Evolutionary conservation across 2,329 filamentous ascomycete genomes (phyloP).

Genomic region (Colletotrichum lini): DNA sequence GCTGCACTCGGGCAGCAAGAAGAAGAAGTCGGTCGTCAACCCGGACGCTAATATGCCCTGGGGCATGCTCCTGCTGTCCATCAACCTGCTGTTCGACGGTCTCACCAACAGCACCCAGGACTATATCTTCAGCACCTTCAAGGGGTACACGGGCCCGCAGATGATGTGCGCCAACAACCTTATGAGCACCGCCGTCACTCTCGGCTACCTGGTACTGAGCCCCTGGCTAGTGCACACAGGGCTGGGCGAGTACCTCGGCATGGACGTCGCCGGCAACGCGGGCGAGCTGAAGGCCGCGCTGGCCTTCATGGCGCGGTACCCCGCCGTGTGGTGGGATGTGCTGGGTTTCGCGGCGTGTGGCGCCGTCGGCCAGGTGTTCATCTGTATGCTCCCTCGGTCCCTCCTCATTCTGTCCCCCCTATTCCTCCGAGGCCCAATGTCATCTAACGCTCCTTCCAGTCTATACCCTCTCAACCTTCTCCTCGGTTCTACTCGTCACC

Average conservation of each 20-base stretch:
- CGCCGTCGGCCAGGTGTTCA: conserved; percentile 95
- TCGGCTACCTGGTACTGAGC: conserved; percentile 80
- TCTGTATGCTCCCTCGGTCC: conserved; percentile 70
- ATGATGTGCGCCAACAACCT: conserved; percentile 99
- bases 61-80: conserved; percentile 84
- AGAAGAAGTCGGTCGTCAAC: conserved; percentile 57
- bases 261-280: conserved; percentile 75
- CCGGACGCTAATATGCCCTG: conserved; percentile 76
- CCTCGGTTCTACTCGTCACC: conserved; percentile 91
- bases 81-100: conserved; percentile 96
- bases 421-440: neutral
- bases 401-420: conserved; percentile 10
- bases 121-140: conserved; percentile 87
- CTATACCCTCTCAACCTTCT: conserved; percentile 94
- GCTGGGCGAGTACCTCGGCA: conserved; percentile 75
- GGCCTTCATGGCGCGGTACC: conserved; percentile 84
- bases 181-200: conserved; percentile 84
- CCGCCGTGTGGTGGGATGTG: conserved; percentile 87
- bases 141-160: conserved; percentile 89
- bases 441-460: conserved; percentile 60
- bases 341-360: conserved; percentile 92
- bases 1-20: conserved; percentile 79
- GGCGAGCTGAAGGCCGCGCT: conserved; percentile 86
- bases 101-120: conserved; percentile 98
- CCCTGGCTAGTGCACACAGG: conserved; percentile 83